These are phyloP conservation scores for Fagopyrum homotropicum DNA, from an alignment of 148 eudicot species.

Conservation along the genomic window DNA sequence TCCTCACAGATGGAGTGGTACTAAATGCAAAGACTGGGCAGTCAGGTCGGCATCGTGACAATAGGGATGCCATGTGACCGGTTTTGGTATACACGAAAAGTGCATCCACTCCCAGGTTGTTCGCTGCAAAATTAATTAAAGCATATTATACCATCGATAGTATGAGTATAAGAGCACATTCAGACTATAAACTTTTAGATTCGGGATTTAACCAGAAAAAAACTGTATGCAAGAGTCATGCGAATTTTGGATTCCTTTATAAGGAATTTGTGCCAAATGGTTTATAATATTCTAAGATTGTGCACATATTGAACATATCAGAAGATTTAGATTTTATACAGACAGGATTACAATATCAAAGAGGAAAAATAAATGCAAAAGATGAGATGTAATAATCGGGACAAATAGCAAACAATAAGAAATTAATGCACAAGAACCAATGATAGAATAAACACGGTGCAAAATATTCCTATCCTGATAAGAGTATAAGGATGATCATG, in stretches of 20 bases:
- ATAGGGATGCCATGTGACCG: constrained; percentile 92
- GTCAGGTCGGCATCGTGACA: constrained; percentile 91
- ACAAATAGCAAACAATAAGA: neutral
- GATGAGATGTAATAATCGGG: neutral
- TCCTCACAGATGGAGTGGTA: constrained; percentile 55
- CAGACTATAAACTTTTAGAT: neutral
- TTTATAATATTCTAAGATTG: neutral
- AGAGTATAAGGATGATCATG: neutral
- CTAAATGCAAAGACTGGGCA: constrained; percentile 97
- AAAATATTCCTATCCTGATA: neutral
- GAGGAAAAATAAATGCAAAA: neutral
- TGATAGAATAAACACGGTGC: neutral
- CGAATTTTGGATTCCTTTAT: neutral
- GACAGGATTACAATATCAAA: neutral
- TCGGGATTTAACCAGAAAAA: neutral
- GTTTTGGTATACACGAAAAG: constrained; percentile 79
- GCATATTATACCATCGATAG: neutral
- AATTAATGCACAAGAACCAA: neutral
- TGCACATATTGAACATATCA: neutral
- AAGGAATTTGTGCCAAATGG: too few species aligned
- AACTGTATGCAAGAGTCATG: neutral
- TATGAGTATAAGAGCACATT: neutral
- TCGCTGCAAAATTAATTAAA: constrained; percentile 49
- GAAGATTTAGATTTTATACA: neutral
- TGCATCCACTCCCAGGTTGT: constrained; percentile 84